Evolutionary conservation across 1,284 basidiomycete genomes (phyloP).

Genomic region (Ceratobasidium sp.): DNA sequence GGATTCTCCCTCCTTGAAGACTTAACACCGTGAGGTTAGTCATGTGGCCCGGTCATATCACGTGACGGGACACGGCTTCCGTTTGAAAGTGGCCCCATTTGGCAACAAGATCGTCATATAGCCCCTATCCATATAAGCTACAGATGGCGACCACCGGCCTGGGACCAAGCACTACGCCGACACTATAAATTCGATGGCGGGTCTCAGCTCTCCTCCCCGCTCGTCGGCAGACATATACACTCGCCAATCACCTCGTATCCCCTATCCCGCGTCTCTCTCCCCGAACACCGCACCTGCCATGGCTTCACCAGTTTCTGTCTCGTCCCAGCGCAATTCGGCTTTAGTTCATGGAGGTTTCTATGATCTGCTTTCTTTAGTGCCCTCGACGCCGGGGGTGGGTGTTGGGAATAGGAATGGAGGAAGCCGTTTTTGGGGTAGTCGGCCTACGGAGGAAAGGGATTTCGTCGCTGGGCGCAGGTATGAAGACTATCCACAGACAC

Average conservation of each 20-base stretch:
- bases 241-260: neutral
- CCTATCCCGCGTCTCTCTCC: slow-evolving; percentile 24
- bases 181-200: slow-evolving; percentile 6
- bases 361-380: slow-evolving; percentile 85
- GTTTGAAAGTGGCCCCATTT: no score
- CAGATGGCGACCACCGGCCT: slow-evolving; percentile 37
- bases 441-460: slow-evolving; percentile 56
- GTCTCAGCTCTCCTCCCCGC: slow-evolving; percentile 13
- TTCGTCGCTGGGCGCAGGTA: slow-evolving; percentile 71
- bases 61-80: no score
- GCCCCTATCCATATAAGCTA: slow-evolving; percentile 40
- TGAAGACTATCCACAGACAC: slow-evolving; percentile 63
- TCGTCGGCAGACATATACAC: slow-evolving; percentile 23
- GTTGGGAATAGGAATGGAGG: slow-evolving; percentile 72
- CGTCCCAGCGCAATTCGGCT: slow-evolving; percentile 56
- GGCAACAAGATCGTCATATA: slow-evolving; percentile 13
- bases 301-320: slow-evolving; percentile 19
- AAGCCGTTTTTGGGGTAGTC: slow-evolving; percentile 67
- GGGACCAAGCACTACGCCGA: slow-evolving; percentile 2
- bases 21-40: no score
- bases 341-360: slow-evolving; percentile 88
- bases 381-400: slow-evolving; percentile 61
- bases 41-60: no score
- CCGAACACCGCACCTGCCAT: slow-evolving; percentile 27
- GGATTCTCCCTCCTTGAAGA: no score